Conservation (phyloP, 805 yeast genomes). For the Millerago galiae region DNA sequence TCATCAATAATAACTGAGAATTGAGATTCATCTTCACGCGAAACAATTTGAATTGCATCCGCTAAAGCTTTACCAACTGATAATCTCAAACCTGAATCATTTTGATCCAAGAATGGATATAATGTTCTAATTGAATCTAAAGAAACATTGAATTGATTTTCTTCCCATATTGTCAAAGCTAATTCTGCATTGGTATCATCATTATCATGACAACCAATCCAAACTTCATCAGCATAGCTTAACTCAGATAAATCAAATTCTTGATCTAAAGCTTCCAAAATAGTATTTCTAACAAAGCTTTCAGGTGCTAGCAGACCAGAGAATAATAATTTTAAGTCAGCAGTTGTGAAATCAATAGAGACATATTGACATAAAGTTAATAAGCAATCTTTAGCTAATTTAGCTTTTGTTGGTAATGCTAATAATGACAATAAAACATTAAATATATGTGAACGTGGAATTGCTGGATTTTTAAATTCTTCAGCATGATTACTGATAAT, state of each 20-base stretch:
- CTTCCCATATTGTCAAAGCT: conserved; percentile 84
- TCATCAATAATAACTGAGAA: conserved; percentile 32
- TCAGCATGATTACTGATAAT: conserved; percentile 65
- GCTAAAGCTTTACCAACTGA: conserved; percentile 69
- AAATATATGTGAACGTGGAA: conserved; percentile 66
- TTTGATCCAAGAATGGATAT: conserved; percentile 42
- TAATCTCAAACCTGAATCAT: conserved; percentile 61
- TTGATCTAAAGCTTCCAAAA: conserved; percentile 78
- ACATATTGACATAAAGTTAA: conserved; percentile 71
- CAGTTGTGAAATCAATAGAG: conserved; percentile 48
- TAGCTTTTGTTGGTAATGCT: conserved; percentile 70
- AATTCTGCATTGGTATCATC: conserved; percentile 53
- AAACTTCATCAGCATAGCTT: conserved; percentile 59
- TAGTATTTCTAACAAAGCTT: conserved; percentile 66
- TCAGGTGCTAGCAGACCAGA: conserved; percentile 53
- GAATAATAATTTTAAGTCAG: conserved; percentile 56
- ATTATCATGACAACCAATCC: conserved; percentile 72
- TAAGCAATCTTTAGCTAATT: conserved; percentile 78
- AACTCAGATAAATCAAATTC: conserved; percentile 54
- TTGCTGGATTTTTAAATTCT: conserved; percentile 53
- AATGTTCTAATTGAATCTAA: conserved; percentile 40
- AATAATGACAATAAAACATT: conserved; percentile 58
- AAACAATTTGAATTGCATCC: conserved; percentile 39
- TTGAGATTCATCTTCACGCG: conserved; percentile 17
- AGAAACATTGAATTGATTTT: conserved; percentile 51